Evolutionary conservation across 805 yeast species (phyloP).

Genomic region (Candida pseudoglaebosa): DNA sequence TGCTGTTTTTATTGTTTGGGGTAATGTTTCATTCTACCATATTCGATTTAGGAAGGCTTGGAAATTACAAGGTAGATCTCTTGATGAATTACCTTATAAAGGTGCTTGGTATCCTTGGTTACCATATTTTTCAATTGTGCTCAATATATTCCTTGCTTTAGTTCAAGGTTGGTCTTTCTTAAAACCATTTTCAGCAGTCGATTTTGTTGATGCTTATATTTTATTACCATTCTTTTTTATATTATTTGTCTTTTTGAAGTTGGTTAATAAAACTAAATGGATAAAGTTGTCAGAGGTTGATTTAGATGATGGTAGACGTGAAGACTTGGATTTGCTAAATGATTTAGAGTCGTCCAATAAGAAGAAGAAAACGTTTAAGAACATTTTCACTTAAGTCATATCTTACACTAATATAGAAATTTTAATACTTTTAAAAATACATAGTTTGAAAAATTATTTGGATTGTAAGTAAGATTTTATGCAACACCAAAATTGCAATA

Average conservation of each 20-base stretch:
- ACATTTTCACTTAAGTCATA: not conserved
- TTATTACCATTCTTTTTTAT: constrained; percentile 55
- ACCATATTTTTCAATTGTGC: constrained; percentile 45
- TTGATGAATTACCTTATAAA: constrained; percentile 31
- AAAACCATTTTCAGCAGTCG: constrained; percentile 48
- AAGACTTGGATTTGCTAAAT: constrained; percentile 23
- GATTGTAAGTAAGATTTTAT: too few relatives aligned
- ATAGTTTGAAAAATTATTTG: too few relatives aligned
- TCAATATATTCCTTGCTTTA: constrained; percentile 50
- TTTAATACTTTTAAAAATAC: too few relatives aligned
- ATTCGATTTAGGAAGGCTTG: constrained; percentile 49
- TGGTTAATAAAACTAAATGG: constrained; percentile 38
- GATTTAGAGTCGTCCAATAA: constrained; percentile 1
- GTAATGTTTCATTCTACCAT: constrained; percentile 52
- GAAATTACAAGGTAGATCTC: constrained; percentile 33
- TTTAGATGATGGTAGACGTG: constrained; percentile 49
- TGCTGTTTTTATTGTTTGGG: constrained; percentile 68
- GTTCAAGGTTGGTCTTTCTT: constrained; percentile 67
- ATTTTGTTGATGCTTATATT: constrained; percentile 56
- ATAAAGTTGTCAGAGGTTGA: constrained; percentile 43
- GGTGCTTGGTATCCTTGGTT: constrained; percentile 47
- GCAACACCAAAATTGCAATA: too few relatives aligned
- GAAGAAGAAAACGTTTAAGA: not conserved
- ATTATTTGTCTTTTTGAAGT: constrained; percentile 32
- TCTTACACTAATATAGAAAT: too few relatives aligned